Percentiles rank a stretch among this genome's conserved stretches.
phyloP scores from a whole-genome alignment of 2,329 filamentous ascomycete genomes.

The Fusarium sp. region DNA sequence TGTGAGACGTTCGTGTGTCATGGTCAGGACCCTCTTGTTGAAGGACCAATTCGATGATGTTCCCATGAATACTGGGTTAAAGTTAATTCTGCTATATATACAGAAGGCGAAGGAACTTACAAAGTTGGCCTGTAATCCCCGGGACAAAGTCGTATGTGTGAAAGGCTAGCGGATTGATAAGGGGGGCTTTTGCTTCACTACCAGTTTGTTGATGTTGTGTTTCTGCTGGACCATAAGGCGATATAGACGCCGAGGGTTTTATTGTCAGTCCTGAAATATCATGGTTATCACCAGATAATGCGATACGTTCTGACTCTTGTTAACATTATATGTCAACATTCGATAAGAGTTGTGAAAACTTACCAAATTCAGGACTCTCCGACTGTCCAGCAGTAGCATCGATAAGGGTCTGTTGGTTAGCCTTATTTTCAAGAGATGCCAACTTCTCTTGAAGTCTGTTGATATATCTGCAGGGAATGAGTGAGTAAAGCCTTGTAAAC shows the following conservation, averaged over 20 bases:
- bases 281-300: background rate
- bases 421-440: constrained; percentile 15
- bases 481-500: background rate
- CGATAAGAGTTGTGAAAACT: background rate
- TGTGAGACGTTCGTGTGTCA: constrained; percentile 37
- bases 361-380: constrained; percentile 10
- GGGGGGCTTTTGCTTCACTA: constrained; percentile 29
- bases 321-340: background rate
- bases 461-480: constrained; percentile 27
- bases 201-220: background rate
- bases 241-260: constrained; percentile 13
- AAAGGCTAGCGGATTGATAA: constrained; percentile 38
- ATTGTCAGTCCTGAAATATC: background rate
- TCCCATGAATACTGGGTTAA: constrained; percentile 33
- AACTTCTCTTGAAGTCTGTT: constrained; percentile 30
- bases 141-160: constrained; percentile 42
- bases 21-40: constrained; percentile 39
- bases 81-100: background rate
- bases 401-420: background rate
- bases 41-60: constrained; percentile 43
- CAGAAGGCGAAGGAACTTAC: constrained; percentile 1
- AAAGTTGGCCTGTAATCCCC: constrained; percentile 17
- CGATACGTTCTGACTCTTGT: constrained; percentile 1
- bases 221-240: constrained; percentile 4
- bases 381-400: background rate